A percentile compares a stretch with the other conserved stretches of the same genome.
Conservation (phyloP, 768 basidiomycete genomes). For the Boletus barrowsii region DNA sequence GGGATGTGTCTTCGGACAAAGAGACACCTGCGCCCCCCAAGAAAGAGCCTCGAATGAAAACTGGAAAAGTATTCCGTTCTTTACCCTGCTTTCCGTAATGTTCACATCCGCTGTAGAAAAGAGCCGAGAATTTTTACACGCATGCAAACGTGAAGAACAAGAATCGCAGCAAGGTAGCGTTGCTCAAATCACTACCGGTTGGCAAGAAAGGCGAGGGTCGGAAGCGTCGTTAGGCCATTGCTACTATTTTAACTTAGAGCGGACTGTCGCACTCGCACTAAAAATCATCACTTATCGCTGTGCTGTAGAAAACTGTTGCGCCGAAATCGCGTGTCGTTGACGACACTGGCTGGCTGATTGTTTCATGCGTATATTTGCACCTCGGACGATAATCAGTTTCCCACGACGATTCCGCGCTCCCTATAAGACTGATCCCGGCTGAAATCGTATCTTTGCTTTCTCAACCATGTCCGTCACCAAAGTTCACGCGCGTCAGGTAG, state of each 20-base stretch:
- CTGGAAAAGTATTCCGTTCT: conserved; percentile 67
- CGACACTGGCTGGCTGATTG: conserved; percentile 3
- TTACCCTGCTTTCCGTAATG: background rate
- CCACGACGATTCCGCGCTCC: conserved; percentile 21
- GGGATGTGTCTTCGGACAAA: conserved; percentile 31
- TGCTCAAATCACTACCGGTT: conserved; percentile 54
- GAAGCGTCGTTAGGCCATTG: conserved; percentile 32
- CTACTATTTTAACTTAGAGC: conserved; percentile 12
- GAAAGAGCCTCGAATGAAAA: conserved; percentile 85
- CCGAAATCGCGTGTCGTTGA: background rate
- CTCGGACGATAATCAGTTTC: conserved; percentile 38
- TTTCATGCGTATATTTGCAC: conserved; percentile 10
- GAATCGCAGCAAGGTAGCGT: conserved; percentile 60
- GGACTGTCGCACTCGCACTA: conserved; percentile 6
- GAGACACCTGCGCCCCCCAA: conserved; percentile 33
- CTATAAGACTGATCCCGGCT: conserved; percentile 21
- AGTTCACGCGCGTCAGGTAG: conserved; percentile 89
- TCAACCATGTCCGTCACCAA: conserved; percentile 87
- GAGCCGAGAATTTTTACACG: conserved; percentile 86
- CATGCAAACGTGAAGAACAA: conserved; percentile 86
- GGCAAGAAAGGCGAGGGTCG: conserved; percentile 48
- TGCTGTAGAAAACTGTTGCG: conserved; percentile 13
- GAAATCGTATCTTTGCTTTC: conserved; percentile 21
- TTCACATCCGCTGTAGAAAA: conserved; percentile 53
- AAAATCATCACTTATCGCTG: conserved; percentile 7